A percentile compares a stretch with the other conserved stretches of the same genome.
phyloP scores from a whole-genome alignment of 2,329 filamentous ascomycete genomes.

The Plenodomus tracheiphilus region DNA sequence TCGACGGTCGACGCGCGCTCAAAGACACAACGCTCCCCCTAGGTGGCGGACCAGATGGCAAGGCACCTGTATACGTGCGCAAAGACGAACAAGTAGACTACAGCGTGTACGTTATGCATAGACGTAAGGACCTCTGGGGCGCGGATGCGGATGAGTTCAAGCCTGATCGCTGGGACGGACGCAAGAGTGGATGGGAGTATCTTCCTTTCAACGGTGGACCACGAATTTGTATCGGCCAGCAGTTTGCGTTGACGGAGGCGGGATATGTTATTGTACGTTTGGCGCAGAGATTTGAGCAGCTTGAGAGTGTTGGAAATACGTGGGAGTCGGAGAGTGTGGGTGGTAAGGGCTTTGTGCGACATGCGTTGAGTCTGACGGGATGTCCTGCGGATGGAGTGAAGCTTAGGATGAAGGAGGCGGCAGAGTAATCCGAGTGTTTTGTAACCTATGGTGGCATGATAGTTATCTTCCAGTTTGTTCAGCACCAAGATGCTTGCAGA shows the following conservation, averaged over 20 bases:
- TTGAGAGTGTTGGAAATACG: conserved; percentile 28
- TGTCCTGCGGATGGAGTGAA: conserved; percentile 39
- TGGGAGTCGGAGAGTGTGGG: conserved; percentile 32
- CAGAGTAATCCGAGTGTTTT: no score
- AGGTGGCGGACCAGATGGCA: conserved; percentile 42
- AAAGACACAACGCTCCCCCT: conserved; percentile 38
- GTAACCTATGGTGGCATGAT: no score
- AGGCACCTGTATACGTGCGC: conserved; percentile 35
- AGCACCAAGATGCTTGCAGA: no score
- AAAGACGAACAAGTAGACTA: conserved; percentile 35
- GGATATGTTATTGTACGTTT: conserved; percentile 33
- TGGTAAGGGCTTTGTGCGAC: conserved; percentile 26
- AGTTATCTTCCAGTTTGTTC: no score
- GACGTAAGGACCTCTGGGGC: conserved; percentile 43
- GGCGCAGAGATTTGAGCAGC: conserved; percentile 32
- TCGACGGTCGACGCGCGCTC: conserved; percentile 35
- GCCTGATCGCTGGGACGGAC: conserved; percentile 43
- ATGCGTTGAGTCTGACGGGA: conserved; percentile 27
- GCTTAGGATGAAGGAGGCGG: conserved; percentile 36
- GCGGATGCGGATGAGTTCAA: conserved; percentile 41
- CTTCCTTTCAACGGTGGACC: conserved; percentile 41
- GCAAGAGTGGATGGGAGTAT: conserved; percentile 35
- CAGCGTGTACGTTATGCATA: conserved; percentile 37
- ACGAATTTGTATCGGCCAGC: conserved; percentile 38
- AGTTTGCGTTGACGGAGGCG: conserved; percentile 39